Percentiles rank a stretch among this genome's conserved stretches.
phyloP scores from a whole-genome alignment of 441 rosid species.

The Cnidoscolus chayamansa region DNA sequence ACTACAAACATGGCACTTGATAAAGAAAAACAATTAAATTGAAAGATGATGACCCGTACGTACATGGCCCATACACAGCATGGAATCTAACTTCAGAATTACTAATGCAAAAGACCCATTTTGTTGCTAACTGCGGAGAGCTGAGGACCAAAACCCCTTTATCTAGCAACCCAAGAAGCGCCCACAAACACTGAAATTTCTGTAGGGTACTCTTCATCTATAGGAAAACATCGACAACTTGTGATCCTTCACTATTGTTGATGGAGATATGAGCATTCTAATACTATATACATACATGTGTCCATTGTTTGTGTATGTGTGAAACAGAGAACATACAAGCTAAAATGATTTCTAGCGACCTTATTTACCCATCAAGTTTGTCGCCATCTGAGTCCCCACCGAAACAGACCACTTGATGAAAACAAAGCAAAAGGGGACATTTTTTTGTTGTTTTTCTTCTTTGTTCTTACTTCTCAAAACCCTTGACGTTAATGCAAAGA shows the following conservation, averaged over 20 bases:
- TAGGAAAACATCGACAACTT: background rate
- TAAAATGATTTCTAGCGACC: background rate
- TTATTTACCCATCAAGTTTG: background rate
- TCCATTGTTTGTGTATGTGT: background rate
- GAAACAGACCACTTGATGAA: background rate
- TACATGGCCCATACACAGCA: too few species aligned
- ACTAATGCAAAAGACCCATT: too few species aligned
- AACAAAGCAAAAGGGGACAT: background rate
- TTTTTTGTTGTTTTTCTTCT: constrained; percentile 6
- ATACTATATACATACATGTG: background rate
- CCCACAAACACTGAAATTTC: constrained; percentile 3
- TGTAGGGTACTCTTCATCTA: background rate
- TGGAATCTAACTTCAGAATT: too few species aligned
- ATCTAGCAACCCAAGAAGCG: background rate
- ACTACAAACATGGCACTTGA: too few species aligned
- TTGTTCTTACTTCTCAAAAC: background rate
- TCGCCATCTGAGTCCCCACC: constrained; percentile 2
- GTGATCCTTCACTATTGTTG: constrained; percentile 9
- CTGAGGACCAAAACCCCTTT: background rate
- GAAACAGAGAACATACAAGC: background rate
- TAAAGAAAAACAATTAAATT: too few species aligned
- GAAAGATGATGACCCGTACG: too few species aligned
- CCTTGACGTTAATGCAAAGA: constrained; percentile 19
- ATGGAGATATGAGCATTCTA: constrained; percentile 9
- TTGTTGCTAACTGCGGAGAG: too few species aligned